Conservation (phyloP, 768 basidiomycete species). For the Boletus tomentosulus region DNA sequence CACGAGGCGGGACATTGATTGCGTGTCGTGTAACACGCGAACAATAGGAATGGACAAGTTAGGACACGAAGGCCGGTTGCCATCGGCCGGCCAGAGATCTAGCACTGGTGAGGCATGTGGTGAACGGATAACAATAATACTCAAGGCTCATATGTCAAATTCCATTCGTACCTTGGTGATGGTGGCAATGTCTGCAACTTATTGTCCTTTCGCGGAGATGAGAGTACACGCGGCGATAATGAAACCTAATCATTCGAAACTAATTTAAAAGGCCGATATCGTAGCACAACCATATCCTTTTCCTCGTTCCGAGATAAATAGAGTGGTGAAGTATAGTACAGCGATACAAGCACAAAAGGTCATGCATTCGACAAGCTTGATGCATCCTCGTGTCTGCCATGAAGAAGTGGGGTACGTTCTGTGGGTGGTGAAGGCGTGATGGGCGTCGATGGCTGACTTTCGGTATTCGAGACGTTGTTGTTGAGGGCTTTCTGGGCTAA, state of each 20-base stretch:
- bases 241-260: slow-evolving; percentile 18
- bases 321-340: slow-evolving; percentile 21
- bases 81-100: neutral
- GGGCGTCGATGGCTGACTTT: slow-evolving; percentile 6
- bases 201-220: slow-evolving; percentile 26
- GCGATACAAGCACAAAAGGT: slow-evolving; percentile 15
- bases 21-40: slow-evolving; percentile 11
- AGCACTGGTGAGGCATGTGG: neutral
- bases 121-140: slow-evolving; percentile 20
- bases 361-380: slow-evolving; percentile 11
- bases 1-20: slow-evolving; percentile 3
- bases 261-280: slow-evolving; percentile 9
- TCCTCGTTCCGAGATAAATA: neutral
- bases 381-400: slow-evolving; percentile 10
- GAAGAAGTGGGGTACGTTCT: slow-evolving; percentile 35
- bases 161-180: slow-evolving; percentile 29
- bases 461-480: neutral
- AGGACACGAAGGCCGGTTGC: slow-evolving; percentile 14
- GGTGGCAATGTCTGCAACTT: slow-evolving; percentile 20
- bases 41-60: slow-evolving; percentile 27
- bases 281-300: slow-evolving; percentile 3
- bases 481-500: slow-evolving; percentile 11
- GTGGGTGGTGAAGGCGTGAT: slow-evolving; percentile 8
- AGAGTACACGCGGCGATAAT: slow-evolving; percentile 8
- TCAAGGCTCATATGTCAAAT: slow-evolving; percentile 9